Evolutionary conservation across 257 asterid genomes (phyloP).

Genomic region (Ehretia macrophylla): DNA sequence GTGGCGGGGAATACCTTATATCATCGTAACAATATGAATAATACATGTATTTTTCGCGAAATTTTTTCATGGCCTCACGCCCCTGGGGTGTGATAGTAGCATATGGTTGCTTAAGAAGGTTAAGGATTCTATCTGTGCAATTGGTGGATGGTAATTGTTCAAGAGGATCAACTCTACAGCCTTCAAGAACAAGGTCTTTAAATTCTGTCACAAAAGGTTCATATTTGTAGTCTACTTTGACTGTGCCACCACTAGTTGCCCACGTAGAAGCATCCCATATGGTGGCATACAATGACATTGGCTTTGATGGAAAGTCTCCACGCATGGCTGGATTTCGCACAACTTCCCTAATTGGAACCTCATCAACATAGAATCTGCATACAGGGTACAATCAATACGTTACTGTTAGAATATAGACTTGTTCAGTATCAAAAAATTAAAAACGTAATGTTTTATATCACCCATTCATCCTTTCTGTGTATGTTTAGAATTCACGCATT

Average conservation of each 20-base stretch:
- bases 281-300: slow-evolving; percentile 90
- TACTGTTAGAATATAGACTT: too few relatives aligned
- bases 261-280: slow-evolving; percentile 95
- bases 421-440: too few relatives aligned
- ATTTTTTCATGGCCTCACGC: slow-evolving; percentile 51
- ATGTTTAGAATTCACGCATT: too few relatives aligned
- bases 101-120: slow-evolving; percentile 30
- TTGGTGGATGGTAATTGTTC: slow-evolving; percentile 72
- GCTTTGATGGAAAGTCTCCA: slow-evolving; percentile 85
- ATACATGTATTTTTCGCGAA: slow-evolving; percentile 67
- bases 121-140: slow-evolving; percentile 43
- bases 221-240: slow-evolving; percentile 58
- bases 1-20: slow-evolving; percentile 58
- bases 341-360: slow-evolving; percentile 69
- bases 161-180: slow-evolving; percentile 70
- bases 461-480: too few relatives aligned
- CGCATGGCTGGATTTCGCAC: slow-evolving; percentile 41
- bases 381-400: too few relatives aligned
- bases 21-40: slow-evolving; percentile 76
- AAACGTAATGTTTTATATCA: too few relatives aligned
- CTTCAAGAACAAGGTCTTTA: slow-evolving; percentile 63
- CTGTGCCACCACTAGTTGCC: slow-evolving; percentile 91
- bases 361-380: slow-evolving; percentile 73
- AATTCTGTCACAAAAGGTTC: slow-evolving; percentile 77
- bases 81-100: slow-evolving; percentile 36